Base-by-base conservation (phyloP, 441 rosid genomes). In the Rhodomyrtus psidioides region DNA sequence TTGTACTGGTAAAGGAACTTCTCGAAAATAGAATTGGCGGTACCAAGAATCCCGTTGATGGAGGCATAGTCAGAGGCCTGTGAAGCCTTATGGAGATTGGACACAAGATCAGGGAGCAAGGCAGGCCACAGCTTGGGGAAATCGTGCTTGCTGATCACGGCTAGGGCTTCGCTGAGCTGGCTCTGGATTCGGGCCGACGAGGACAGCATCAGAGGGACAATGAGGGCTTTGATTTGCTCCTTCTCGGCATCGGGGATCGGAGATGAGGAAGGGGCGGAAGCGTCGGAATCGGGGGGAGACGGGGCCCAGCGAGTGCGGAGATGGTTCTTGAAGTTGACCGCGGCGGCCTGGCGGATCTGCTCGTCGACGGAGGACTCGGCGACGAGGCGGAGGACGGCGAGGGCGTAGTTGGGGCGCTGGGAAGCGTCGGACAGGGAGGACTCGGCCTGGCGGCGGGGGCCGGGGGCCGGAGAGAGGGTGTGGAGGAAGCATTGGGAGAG, bases 261-360 rank as follows among this genome's bases (percentile, higher is more conserved):
- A 5, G 92, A 3, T 51, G 89, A 82, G 6, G 91, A 87, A n/a
- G 94, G 84, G 59, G n/a, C 83, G 49, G 74, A 2, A 21, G 79
- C 34, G 4, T 12, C 81, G 27, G 92, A 95, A 1, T 58, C 84
- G 0, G 94, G 59, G 19, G 96, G 26, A 42, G 79, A 92, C 4
- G 96, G 92, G 2, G 90, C 89, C 99, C 99, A 97, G 46, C 98
- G 98, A n/a, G 89, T 19, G 59, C 96, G 97, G 83, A 97, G 94
- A 87, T 97, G 99, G 87, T 97, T 97, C 91, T 97, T 97, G 88
- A 97, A 96, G 93, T 92, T 95, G 87, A 97, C 98, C 13, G 98
- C 96, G n/a, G 99, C 98, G 17, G 99, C 96, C 56, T 93, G 96
- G 83, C 98, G 98, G 88, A 94, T 92, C 91, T 92, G 96, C 26